Evolutionary conservation across 371 early-diverging fungal species (phyloP).

Genomic region (Apophysomyces variabilis): DNA sequence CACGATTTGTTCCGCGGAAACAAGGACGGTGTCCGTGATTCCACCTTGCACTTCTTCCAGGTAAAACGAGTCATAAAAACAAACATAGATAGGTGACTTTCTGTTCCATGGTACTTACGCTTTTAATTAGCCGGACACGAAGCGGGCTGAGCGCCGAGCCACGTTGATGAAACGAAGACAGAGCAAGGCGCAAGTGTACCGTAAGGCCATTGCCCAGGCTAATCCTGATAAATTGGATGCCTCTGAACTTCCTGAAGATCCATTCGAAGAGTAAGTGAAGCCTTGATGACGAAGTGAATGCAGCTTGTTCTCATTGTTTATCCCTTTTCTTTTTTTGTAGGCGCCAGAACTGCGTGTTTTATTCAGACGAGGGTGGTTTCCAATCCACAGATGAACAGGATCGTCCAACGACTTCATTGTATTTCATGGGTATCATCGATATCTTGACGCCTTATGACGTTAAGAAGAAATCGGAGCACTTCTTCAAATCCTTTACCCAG

Average conservation of each 20-base stretch:
- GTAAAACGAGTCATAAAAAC: conserved; percentile 34
- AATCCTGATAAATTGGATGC: conserved; percentile 72
- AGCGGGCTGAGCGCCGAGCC: conserved; percentile 48
- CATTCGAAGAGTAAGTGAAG: conserved; percentile 42
- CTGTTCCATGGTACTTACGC: too few relatives aligned
- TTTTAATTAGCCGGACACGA: conserved; percentile 50
- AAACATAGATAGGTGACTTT: too few relatives aligned
- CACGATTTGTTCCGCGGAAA: conserved; percentile 90
- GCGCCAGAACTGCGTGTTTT: conserved; percentile 80
- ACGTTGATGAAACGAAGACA: conserved; percentile 55
- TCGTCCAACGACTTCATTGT: conserved; percentile 72
- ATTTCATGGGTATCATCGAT: conserved; percentile 97
- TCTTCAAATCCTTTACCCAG: conserved; percentile 82
- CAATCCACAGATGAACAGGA: conserved; percentile 79
- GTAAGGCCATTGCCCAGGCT: conserved; percentile 73
- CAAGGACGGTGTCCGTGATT: conserved; percentile 86
- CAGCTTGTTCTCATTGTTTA: background rate
- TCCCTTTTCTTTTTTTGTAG: conserved; percentile 21
- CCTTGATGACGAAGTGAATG: too few relatives aligned
- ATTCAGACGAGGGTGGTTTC: conserved; percentile 92
- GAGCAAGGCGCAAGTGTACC: conserved; percentile 71
- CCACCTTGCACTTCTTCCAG: conserved; percentile 76
- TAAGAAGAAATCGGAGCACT: conserved; percentile 88
- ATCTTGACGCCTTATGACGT: conserved; percentile 96
- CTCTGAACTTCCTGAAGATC: conserved; percentile 58